Base-by-base conservation (phyloP, 1,139 yeast genomes). In the Protomyces lactucae-debilis region DNA sequence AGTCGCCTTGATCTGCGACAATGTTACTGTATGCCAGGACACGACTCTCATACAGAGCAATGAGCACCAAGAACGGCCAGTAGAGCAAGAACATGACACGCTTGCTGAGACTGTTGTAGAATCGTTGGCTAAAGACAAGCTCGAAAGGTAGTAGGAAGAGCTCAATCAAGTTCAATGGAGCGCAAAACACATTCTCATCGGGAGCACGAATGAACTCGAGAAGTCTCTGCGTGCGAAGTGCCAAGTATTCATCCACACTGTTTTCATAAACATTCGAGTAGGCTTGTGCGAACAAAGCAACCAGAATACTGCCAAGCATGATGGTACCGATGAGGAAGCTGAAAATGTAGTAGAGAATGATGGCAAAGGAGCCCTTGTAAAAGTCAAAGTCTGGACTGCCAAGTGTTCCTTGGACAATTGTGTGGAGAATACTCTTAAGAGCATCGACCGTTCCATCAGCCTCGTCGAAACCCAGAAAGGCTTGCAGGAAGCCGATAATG, bases 151-250 rank as follows among this genome's bases (percentile, higher is more conserved):
- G 74, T 61, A 86, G 72, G 2, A 80, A 59, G 2, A 85, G 60
- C 73, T 90, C 97, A 67, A 90, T 76, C 69, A 90, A 74, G 73
- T 90, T 90, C 68, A 89, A 80, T 6, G 97, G 97, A 4, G 97
- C 95, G 37, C 89, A 92, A 73, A 85, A 90, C 55, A 89, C 88
- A 71, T 87, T 85, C 66, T 85, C 86, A 76, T 90, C 97, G 0
- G 96, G 97, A 0, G 96, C 96, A 69, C 97, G 82, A 64, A 89
- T 84, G 72, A 87, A 90, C 67, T 92, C 80, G 70, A 90, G 80
- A 0, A 95, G 89, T 77, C 89, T 88, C 69, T 87, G 88, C 3
- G 96, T 89, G 69, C 88, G 88, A 65, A 89, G 81, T 0, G 95
- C 95, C 78, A 89, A 82, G 74, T 87, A 90, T 73, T 90, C 96